These are phyloP conservation scores for Micractinium conductrix DNA, from an alignment of 139 green algal genomes.

Conservation along the genomic window DNA sequence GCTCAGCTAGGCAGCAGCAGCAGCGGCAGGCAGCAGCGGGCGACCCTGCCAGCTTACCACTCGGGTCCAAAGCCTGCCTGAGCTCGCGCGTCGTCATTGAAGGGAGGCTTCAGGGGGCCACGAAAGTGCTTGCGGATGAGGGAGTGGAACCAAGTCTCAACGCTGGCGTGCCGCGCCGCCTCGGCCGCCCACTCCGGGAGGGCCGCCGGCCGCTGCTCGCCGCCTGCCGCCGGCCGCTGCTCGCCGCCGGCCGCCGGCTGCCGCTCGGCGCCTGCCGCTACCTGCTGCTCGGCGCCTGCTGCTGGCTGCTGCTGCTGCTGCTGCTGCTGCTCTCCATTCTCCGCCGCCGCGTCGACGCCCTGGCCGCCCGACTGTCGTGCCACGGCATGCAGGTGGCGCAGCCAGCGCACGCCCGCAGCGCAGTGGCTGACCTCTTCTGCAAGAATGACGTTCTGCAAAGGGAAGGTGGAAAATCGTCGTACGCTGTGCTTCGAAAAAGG, in stretches of 20 bases:
- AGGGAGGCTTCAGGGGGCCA: constrained; percentile 82
- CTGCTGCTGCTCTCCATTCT: constrained; percentile 6
- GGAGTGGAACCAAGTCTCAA: constrained; percentile 80
- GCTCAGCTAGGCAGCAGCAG: no score
- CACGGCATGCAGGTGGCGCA: constrained; percentile 69
- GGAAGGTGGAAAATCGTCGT: neutral
- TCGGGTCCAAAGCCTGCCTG: constrained; percentile 72
- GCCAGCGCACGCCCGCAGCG: constrained; percentile 85
- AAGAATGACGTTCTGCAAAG: constrained; percentile 69
- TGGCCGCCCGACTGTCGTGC: constrained; percentile 10
- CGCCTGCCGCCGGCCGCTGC: neutral
- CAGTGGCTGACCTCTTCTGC: constrained; percentile 93
- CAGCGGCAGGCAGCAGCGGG: neutral
- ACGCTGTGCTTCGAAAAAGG: neutral
- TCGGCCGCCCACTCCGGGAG: constrained; percentile 56
- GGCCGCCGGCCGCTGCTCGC: neutral
- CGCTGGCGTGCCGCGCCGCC: constrained; percentile 47
- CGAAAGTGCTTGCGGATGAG: constrained; percentile 80
- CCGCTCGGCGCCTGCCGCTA: neutral
- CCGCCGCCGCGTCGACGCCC: neutral
- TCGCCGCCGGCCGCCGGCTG: constrained; percentile 1
- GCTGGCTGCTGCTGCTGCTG: constrained; percentile 3
- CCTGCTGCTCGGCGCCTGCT: neutral
- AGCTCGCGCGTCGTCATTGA: constrained; percentile 82
- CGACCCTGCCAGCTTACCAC: constrained; percentile 59